Evolutionary conservation across 140 eudicot genomes (phyloP).

Genomic region (Ambrosia hybrid): DNA sequence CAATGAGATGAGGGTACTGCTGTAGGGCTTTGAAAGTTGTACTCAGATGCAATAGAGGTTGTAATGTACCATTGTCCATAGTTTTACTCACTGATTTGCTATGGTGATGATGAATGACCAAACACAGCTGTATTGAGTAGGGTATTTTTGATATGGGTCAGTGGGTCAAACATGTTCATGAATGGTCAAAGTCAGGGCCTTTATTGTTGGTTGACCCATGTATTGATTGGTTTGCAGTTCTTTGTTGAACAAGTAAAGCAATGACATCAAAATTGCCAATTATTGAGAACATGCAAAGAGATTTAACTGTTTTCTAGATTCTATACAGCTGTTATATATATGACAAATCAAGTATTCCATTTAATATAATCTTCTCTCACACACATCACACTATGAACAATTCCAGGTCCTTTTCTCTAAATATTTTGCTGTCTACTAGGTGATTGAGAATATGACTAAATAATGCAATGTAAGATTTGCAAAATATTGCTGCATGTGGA

Average conservation of each 20-base stretch:
- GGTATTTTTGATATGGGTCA: constrained; percentile 33
- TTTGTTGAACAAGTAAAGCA: constrained; percentile 31
- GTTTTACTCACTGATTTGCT: constrained; percentile 20
- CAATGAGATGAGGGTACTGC: constrained; percentile 18
- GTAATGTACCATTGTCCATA: constrained; percentile 16
- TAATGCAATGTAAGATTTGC: constrained; percentile 10
- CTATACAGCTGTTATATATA: constrained; percentile 34
- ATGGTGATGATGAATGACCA: constrained; percentile 16
- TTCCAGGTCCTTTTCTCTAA: constrained; percentile 30
- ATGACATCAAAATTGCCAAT: constrained; percentile 26
- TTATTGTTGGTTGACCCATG: constrained; percentile 33
- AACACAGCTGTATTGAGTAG: constrained; percentile 24
- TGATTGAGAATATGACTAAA: constrained; percentile 14
- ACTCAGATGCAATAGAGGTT: constrained; percentile 30
- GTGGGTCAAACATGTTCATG: constrained; percentile 28
- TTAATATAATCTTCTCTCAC: constrained; percentile 21
- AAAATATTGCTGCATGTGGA: constrained; percentile 16
- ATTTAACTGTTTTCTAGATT: constrained; percentile 27
- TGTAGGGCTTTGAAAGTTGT: constrained; percentile 33
- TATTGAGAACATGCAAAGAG: constrained; percentile 30
- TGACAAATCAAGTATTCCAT: constrained; percentile 31
- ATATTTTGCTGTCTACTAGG: constrained; percentile 31
- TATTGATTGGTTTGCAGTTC: constrained; percentile 19
- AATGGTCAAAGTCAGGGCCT: constrained; percentile 33
- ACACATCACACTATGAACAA: constrained; percentile 4